Evolutionary conservation across 2,329 filamentous ascomycete species (phyloP).

Genomic region (Hysterium pulicare): DNA sequence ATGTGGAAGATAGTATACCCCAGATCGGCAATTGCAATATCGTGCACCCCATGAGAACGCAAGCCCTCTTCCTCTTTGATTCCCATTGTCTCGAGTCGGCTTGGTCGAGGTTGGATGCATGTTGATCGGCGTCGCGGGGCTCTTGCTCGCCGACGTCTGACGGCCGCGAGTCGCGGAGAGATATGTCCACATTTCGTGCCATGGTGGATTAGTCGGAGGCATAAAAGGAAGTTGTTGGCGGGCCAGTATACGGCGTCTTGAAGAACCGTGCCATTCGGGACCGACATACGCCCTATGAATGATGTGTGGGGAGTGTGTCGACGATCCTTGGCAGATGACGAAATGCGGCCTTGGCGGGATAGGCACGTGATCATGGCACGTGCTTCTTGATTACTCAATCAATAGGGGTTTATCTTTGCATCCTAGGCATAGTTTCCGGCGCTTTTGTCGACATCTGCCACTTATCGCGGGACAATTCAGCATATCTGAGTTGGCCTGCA

Average conservation of each 20-base stretch:
- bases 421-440: too few relatives aligned
- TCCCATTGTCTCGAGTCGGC: conserved; percentile 6
- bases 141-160: conserved; percentile 1
- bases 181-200: conserved; percentile 1
- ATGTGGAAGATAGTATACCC: conserved; percentile 36
- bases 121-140: conserved; percentile 1
- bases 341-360: too few relatives aligned
- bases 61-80: conserved; percentile 11
- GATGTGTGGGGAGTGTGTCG: not conserved
- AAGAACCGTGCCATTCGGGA: not conserved
- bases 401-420: too few relatives aligned
- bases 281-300: not conserved
- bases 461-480: too few relatives aligned
- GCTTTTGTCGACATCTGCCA: too few relatives aligned
- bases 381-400: too few relatives aligned
- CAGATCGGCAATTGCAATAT: conserved; percentile 52
- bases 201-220: conserved; percentile 2
- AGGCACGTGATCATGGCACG: too few relatives aligned
- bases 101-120: not conserved
- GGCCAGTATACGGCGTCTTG: not conserved
- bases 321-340: too few relatives aligned
- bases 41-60: conserved; percentile 44
- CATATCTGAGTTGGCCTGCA: too few relatives aligned
- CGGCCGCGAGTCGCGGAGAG: conserved; percentile 3
- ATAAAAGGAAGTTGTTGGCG: not conserved